A percentile compares a stretch with the other conserved stretches of the same genome.
These are phyloP conservation scores for Boletales sp. DNA, from an alignment of 768 basidiomycete genomes.

Conservation along the genomic window DNA sequence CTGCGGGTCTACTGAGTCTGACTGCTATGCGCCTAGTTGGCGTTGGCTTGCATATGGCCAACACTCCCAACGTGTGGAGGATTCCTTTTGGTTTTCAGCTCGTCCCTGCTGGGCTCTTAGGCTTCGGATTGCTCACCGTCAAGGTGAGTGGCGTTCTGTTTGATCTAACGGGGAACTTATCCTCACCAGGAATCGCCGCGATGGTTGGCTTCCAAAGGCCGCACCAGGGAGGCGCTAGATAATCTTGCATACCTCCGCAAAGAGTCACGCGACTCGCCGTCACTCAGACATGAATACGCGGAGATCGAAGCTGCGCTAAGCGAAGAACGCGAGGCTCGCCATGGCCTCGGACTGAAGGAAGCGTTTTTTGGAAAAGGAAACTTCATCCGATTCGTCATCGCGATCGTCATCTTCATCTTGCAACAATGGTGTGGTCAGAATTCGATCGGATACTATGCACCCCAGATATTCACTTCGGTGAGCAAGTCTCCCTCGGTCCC, in stretches of 20 bases:
- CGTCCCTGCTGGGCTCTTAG: slow-evolving; percentile 70
- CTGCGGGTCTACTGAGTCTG: not conserved
- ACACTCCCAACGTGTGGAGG: slow-evolving; percentile 55
- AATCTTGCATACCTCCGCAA: slow-evolving; percentile 67
- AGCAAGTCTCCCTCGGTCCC: no score
- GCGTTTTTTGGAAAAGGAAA: slow-evolving; percentile 83
- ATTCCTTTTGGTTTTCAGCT: slow-evolving; percentile 75
- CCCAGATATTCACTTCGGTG: slow-evolving; percentile 62
- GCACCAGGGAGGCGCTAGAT: slow-evolving; percentile 45
- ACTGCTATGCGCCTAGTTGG: slow-evolving; percentile 41
- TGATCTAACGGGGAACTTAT: slow-evolving; percentile 9
- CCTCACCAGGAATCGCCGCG: slow-evolving; percentile 63
- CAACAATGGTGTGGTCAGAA: slow-evolving; percentile 88
- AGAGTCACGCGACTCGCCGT: slow-evolving; percentile 38
- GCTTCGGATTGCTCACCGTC: slow-evolving; percentile 61
- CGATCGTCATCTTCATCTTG: slow-evolving; percentile 71
- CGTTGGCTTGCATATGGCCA: slow-evolving; percentile 49
- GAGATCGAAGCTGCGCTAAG: slow-evolving; percentile 80
- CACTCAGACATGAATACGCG: slow-evolving; percentile 57
- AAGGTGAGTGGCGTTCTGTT: slow-evolving; percentile 34
- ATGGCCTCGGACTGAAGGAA: slow-evolving; percentile 63
- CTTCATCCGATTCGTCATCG: slow-evolving; percentile 79
- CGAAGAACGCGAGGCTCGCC: slow-evolving; percentile 65
- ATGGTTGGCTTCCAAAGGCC: slow-evolving; percentile 67
- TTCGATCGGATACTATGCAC: slow-evolving; percentile 73